Conservation (phyloP, 2,329 filamentous ascomycete genomes). For the Trichoderma koningii region DNA sequence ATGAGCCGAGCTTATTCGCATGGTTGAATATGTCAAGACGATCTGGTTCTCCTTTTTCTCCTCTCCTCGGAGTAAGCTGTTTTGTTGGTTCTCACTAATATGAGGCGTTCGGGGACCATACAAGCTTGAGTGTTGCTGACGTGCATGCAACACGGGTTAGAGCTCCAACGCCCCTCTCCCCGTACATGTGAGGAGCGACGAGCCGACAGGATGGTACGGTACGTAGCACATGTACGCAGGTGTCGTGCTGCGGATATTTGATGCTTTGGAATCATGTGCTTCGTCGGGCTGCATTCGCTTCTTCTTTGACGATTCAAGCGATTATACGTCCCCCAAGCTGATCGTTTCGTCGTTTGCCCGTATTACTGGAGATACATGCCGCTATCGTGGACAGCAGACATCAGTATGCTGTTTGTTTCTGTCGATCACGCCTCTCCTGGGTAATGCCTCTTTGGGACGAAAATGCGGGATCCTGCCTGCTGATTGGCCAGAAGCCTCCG, state of each 20-base stretch:
- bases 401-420: not conserved
- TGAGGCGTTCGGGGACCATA: not conserved
- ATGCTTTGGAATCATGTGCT: not conserved
- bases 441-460: slow-evolving; percentile 23
- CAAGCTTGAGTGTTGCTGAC: slow-evolving; percentile 11
- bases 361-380: not conserved
- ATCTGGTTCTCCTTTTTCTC: not conserved
- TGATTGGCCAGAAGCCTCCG: slow-evolving; percentile 15
- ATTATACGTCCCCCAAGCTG: too few relatives aligned
- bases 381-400: not conserved
- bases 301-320: not conserved
- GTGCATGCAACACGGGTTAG: not conserved
- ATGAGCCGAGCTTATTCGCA: slow-evolving; percentile 1
- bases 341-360: not conserved
- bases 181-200: not conserved
- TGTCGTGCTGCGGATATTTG: not conserved
- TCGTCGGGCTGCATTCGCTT: not conserved
- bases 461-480: not conserved
- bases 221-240: not conserved
- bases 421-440: slow-evolving; percentile 7
- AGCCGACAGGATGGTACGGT: not conserved
- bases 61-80: not conserved
- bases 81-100: not conserved
- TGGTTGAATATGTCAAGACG: not conserved
- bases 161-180: not conserved